Conservation (phyloP, 306 rosid genomes). For the Lathyrus tuberosus region DNA sequence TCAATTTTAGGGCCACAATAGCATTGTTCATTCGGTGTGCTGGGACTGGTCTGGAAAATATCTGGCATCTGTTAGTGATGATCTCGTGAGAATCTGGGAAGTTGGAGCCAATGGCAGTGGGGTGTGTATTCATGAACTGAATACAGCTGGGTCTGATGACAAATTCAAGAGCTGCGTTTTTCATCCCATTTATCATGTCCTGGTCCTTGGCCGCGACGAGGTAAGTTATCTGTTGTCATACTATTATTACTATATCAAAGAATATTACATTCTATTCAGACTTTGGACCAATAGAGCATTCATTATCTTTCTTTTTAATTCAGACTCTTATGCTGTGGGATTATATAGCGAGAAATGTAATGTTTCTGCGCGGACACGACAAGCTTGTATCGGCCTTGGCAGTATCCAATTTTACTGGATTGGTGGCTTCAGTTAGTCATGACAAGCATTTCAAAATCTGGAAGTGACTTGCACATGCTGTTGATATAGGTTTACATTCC, state of each 20-base stretch:
- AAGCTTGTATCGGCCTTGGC: conserved; percentile 67
- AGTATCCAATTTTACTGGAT: conserved; percentile 52
- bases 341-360: conserved; percentile 55
- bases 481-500: conserved; percentile 24
- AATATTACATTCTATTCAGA: conserved; percentile 9
- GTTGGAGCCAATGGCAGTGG: conserved; percentile 56
- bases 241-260: conserved; percentile 11
- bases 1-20: conserved; percentile 70
- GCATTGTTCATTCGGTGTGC: conserved; percentile 57
- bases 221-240: conserved; percentile 41
- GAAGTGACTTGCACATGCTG: conserved; percentile 51
- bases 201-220: conserved; percentile 68
- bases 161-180: conserved; percentile 62
- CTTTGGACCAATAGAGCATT: background rate
- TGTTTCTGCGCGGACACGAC: conserved; percentile 60
- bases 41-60: conserved; percentile 74
- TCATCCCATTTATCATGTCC: conserved; percentile 63
- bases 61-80: conserved; percentile 78
- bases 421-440: conserved; percentile 80
- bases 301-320: conserved; percentile 13
- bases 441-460: conserved; percentile 72
- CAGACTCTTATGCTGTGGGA: conserved; percentile 80
- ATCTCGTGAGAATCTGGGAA: conserved; percentile 64
- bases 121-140: conserved; percentile 57
- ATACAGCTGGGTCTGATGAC: conserved; percentile 48